Base-by-base conservation (phyloP, 257 asterid genomes). In the Nyctanthes arbortristis region DNA sequence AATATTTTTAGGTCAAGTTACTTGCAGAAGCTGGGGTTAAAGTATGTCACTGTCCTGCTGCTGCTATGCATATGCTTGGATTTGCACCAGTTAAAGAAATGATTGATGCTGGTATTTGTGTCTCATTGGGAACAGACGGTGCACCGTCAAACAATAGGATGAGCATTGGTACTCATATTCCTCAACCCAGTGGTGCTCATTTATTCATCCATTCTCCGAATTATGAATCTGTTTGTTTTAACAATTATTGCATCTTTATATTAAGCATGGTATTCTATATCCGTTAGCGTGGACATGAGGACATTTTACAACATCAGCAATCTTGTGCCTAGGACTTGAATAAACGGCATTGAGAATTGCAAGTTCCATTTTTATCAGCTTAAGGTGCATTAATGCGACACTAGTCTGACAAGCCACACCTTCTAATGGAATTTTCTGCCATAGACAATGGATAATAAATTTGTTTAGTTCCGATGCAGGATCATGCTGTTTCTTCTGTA, bases 31-130 rank as follows among this genome's bases (percentile, higher is more conserved):
- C 84, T 13, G 93, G 90, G 61, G 97, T 88, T 27, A 90, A 90
- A 84, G 96, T 86, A 29, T 90, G 96, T 28, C 97, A 88, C 54
- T 88, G 96, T 74, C 96, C 97, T 73, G 96, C 97, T 84, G 84
- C 96, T 75, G 96, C 96, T 47, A 90, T 88, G 97, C 95, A 72
- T 35, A 84, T 86, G 96, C 93, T 88, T 22, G 96, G 96, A 55
- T 90, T 88, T 68, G 85, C 97, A 36, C 96, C 96, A 3, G 68
- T 90, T 34, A 82, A 67, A 73, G 91, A 88, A 78, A 90, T 88
- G 97, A 81, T 90, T 13, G 80, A 73, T 33, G 90, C 91, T 18
- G 96, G 90, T 63, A 84, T 90, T 2, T 90, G 97, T 13, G 93
- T 90, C 65, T 90, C 97, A 47, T 74, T 90, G 73, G 93, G 96